A percentile compares a stretch with the other conserved stretches of the same genome.
These are phyloP conservation scores for Neonectria neomacrospora DNA, from an alignment of 2,329 filamentous ascomycete genomes.

Conservation along the genomic window DNA sequence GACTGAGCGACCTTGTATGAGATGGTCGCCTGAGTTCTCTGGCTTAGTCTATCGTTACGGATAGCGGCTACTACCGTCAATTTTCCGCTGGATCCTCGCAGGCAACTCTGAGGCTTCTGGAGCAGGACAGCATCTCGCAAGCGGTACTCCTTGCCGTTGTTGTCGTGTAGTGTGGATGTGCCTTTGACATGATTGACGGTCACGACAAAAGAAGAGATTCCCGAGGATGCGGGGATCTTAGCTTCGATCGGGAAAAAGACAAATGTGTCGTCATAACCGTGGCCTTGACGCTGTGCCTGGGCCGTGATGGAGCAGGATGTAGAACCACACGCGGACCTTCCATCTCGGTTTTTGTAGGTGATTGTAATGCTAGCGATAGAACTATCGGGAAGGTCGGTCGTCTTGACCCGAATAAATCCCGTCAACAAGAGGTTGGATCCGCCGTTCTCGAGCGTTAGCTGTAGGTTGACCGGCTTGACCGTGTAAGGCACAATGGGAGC, in stretches of 20 bases:
- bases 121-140: slow-evolving; percentile 66
- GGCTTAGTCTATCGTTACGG: slow-evolving; percentile 58
- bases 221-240: slow-evolving; percentile 65
- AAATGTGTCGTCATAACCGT: slow-evolving; percentile 71
- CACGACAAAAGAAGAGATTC: slow-evolving; percentile 71
- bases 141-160: slow-evolving; percentile 67
- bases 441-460: slow-evolving; percentile 63
- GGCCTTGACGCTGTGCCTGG: slow-evolving; percentile 57
- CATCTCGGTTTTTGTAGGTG: slow-evolving; percentile 66
- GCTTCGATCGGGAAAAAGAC: slow-evolving; percentile 61
- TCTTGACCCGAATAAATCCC: slow-evolving; percentile 68
- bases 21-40: slow-evolving; percentile 55
- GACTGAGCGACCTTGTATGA: slow-evolving; percentile 56
- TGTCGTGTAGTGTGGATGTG: slow-evolving; percentile 59
- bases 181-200: slow-evolving; percentile 61
- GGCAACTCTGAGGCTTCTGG: slow-evolving; percentile 67
- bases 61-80: slow-evolving; percentile 60
- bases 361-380: slow-evolving; percentile 61
- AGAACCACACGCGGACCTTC: slow-evolving; percentile 57
- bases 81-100: slow-evolving; percentile 55
- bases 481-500: slow-evolving; percentile 66
- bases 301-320: slow-evolving; percentile 58
- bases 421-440: slow-evolving; percentile 61
- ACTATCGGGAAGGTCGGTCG: slow-evolving; percentile 56
- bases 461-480: slow-evolving; percentile 68